These are phyloP conservation scores for Pichia rugopelliculosa DNA, from an alignment of 805 yeast genomes.

Conservation along the genomic window DNA sequence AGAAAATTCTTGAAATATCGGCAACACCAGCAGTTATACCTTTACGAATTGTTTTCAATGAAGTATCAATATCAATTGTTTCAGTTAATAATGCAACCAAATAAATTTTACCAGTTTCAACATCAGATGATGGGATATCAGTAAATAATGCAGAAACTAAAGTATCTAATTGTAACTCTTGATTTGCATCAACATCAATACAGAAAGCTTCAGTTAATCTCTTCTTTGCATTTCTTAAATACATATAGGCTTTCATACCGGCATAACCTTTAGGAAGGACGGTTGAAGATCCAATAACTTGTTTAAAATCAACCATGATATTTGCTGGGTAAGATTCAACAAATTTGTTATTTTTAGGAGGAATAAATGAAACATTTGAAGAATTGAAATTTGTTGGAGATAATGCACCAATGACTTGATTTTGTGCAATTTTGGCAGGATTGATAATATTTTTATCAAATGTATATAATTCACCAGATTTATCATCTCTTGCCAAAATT, in stretches of 20 bases:
- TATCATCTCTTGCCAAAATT: conserved; percentile 54
- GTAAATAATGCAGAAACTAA: conserved; percentile 74
- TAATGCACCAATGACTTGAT: conserved; percentile 64
- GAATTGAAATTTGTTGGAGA: conserved; percentile 51
- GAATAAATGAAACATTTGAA: conserved; percentile 31
- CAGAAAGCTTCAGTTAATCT: conserved; percentile 76
- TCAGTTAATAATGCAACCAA: conserved; percentile 74
- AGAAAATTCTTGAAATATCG: conserved; percentile 73
- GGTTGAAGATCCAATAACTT: conserved; percentile 52
- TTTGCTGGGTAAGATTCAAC: conserved; percentile 51
- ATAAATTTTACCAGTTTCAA: conserved; percentile 55
- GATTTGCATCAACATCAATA: conserved; percentile 52
- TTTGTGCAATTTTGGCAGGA: conserved; percentile 56
- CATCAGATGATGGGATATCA: conserved; percentile 61
- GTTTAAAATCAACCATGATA: conserved; percentile 68
- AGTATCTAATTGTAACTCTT: conserved; percentile 53
- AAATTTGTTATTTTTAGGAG: conserved; percentile 41
- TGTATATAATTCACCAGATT: conserved; percentile 48
- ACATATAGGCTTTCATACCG: conserved; percentile 67
- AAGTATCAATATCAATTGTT: conserved; percentile 31
- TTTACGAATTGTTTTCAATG: conserved; percentile 35
- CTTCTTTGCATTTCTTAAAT: conserved; percentile 54
- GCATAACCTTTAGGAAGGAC: conserved; percentile 59
- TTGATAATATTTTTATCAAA: conserved; percentile 22
- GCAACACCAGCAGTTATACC: conserved; percentile 88